Conservation (phyloP, 2,329 filamentous ascomycete genomes). For the Trichoderma breve region DNA sequence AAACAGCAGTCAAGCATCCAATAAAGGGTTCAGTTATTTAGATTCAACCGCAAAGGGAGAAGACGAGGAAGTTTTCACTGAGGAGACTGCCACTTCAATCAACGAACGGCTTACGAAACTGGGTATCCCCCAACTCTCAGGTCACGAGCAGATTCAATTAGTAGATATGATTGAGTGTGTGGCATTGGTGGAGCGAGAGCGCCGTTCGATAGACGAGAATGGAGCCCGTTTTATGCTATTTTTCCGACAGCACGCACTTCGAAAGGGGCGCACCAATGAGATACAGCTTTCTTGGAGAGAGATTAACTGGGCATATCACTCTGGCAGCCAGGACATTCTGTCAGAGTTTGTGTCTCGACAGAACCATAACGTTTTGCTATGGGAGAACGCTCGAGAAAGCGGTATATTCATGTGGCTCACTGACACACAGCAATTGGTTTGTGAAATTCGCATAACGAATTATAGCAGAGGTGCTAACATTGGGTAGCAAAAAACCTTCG, state of each 20-base stretch:
- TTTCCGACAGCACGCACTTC: slow-evolving; percentile 76
- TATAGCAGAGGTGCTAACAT: slow-evolving; percentile 18
- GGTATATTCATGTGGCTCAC: slow-evolving; percentile 95
- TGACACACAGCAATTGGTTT: slow-evolving; percentile 71
- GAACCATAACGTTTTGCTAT: slow-evolving; percentile 75
- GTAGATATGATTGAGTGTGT: slow-evolving; percentile 83
- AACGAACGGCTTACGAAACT: slow-evolving; percentile 75
- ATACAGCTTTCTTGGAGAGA: slow-evolving; percentile 72
- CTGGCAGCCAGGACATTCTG: slow-evolving; percentile 83
- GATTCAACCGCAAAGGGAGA: background rate
- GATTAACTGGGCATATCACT: slow-evolving; percentile 83
- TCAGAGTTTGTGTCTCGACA: slow-evolving; percentile 78
- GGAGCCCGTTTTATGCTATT: slow-evolving; percentile 84
- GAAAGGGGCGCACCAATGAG: slow-evolving; percentile 62
- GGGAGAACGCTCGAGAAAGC: slow-evolving; percentile 81
- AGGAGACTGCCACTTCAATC: slow-evolving; percentile 66
- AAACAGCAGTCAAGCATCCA: background rate
- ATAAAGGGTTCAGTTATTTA: background rate
- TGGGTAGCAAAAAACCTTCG: slow-evolving; percentile 64
- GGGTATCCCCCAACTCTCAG: slow-evolving; percentile 75
- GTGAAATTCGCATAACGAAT: slow-evolving; percentile 29
- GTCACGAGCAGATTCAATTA: slow-evolving; percentile 81
- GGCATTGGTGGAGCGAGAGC: slow-evolving; percentile 79
- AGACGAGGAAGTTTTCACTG: slow-evolving; percentile 58
- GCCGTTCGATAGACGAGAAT: slow-evolving; percentile 86